A percentile compares a stretch with the other conserved stretches of the same genome.
Conservation (phyloP, 805 yeast species). For the Nakazawaea sp. region DNA sequence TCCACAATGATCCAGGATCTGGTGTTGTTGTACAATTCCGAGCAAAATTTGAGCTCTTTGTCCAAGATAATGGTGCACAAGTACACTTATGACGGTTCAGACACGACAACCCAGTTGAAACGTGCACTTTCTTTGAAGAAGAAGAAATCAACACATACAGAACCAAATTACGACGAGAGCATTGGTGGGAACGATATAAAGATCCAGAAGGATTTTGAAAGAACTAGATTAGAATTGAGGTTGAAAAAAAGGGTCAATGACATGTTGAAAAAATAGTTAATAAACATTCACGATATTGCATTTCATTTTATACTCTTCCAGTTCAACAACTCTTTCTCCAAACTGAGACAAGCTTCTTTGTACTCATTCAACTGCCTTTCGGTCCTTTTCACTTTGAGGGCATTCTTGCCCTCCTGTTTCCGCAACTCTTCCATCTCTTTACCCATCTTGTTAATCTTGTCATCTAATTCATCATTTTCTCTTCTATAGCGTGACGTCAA, state of each 20-base stretch:
- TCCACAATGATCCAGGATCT: constrained; percentile 6
- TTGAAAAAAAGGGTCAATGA: constrained; percentile 37
- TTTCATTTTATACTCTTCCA: constrained; percentile 27
- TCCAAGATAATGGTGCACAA: constrained; percentile 9
- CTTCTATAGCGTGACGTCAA: constrained; percentile 47
- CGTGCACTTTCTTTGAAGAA: background rate
- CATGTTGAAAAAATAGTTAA: constrained; percentile 18
- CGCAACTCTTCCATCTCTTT: constrained; percentile 36
- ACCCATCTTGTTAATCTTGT: constrained; percentile 39
- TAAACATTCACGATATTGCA: background rate
- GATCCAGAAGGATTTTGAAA: constrained; percentile 31
- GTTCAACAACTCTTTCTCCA: constrained; percentile 52
- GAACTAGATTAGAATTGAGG: constrained; percentile 40
- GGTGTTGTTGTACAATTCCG: constrained; percentile 8
- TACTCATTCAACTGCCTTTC: constrained; percentile 52
- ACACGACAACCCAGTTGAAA: constrained; percentile 1
- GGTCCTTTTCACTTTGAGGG: constrained; percentile 34
- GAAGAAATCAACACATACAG: background rate
- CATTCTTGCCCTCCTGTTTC: constrained; percentile 36
- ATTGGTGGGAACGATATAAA: constrained; percentile 8
- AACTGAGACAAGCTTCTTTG: constrained; percentile 41
- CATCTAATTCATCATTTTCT: constrained; percentile 51
- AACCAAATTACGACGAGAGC: constrained; percentile 2
- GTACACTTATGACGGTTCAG: background rate
- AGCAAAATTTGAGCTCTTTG: background rate